Conservation (phyloP, 768 basidiomycete species). For the Lentinula guzmanii region DNA sequence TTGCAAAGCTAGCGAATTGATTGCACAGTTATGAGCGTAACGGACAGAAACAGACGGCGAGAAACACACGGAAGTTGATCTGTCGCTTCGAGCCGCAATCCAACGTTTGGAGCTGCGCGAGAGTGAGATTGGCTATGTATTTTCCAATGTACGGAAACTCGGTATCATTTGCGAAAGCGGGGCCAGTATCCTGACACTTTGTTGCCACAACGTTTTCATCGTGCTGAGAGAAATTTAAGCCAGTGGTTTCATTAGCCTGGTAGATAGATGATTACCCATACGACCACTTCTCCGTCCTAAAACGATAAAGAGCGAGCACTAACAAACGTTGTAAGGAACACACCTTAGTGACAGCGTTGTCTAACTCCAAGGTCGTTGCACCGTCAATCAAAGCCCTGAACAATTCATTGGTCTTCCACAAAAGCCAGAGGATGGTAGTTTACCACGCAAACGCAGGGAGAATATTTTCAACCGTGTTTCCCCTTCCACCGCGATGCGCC, state of each 20-base stretch:
- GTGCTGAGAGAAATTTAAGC: slow-evolving; percentile 32
- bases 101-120: slow-evolving; percentile 73
- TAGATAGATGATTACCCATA: slow-evolving; percentile 31
- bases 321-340: slow-evolving; percentile 4
- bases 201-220: slow-evolving; percentile 57
- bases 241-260: not conserved
- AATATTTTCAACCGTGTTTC: slow-evolving; percentile 68
- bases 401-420: slow-evolving; percentile 5
- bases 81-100: slow-evolving; percentile 74
- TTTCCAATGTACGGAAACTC: slow-evolving; percentile 74
- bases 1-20: slow-evolving; percentile 43
- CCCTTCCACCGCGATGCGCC: slow-evolving; percentile 76
- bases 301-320: slow-evolving; percentile 6
- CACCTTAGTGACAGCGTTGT: slow-evolving; percentile 72
- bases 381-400: slow-evolving; percentile 70
- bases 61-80: slow-evolving; percentile 46
- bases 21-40: not conserved
- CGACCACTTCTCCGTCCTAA: slow-evolving; percentile 70
- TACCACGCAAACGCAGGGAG: slow-evolving; percentile 76
- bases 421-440: slow-evolving; percentile 9
- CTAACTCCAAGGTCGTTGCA: slow-evolving; percentile 71
- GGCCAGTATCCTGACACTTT: slow-evolving; percentile 67
- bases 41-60: not conserved
- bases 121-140: slow-evolving; percentile 67
- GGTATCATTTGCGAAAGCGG: slow-evolving; percentile 50